Evolutionary conservation across 2,329 filamentous ascomycete species (phyloP), one percentile per base, ranked within the genome.

Genomic region (Furcasterigmium sp.): DNA sequence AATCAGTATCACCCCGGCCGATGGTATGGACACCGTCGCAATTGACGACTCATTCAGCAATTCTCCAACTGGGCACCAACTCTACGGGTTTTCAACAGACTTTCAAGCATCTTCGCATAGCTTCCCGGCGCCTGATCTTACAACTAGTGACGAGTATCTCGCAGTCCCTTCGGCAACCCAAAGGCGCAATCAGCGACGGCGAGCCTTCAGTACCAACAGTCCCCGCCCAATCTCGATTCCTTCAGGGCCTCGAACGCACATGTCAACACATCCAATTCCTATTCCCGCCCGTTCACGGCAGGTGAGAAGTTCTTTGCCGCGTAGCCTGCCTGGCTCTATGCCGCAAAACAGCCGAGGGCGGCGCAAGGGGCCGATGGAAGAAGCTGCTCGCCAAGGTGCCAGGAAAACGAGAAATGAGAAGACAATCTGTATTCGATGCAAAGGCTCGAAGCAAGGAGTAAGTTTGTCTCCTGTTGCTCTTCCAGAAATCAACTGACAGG

Each of bases 351-450:
- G 15, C 13, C 46, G 49, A 11, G 49, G 49, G 10, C 40, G 37
- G 11, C 47, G 49, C 6, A 30, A 19, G 3, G 43, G 47, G 6
- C 47, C 47, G 4, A 48, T 51, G 45, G 25, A 50, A 8, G 9
- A 26, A 6, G 30, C 30, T 5, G 42, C 43, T 10, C 43, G 45
- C 15, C 45, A 30, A 4, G 19, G 38, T 14, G 49, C 49, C 15
- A 51, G 45, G 19, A 42, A 44, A 23, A 48, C 45, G 9, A 41
- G 49, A 13, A 46, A 44, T 17, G 43, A 40, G n/a, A 51, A 46
- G 37, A 48, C 41, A 15, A 45, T 51, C 3, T 51, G 49, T 34
- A 51, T 51, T 30, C 37, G 45, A 14, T 51, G 49, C 45, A 51
- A 50, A 21, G 40, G 41, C 8, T 38, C 43, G 3, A 51, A 46